Percentiles rank a stretch among this genome's conserved stretches.
Conservation (phyloP, 345 rosid genomes). For the Citropsis articulata region DNA sequence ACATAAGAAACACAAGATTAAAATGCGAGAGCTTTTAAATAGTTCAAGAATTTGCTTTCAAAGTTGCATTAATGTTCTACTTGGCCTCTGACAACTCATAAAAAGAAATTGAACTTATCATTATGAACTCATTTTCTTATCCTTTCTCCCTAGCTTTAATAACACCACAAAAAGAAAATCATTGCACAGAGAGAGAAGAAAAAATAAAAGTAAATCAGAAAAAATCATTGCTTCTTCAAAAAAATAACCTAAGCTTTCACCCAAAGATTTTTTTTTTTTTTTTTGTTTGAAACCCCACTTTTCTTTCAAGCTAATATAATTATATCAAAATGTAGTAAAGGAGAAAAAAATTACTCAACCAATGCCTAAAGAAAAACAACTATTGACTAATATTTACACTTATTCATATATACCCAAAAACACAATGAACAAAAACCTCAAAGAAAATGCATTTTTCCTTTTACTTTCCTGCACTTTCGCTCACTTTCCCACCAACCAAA, state of each 20-base stretch:
- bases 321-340: slow-evolving; percentile 5
- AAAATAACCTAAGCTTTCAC: slow-evolving; percentile 11
- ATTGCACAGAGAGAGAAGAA: slow-evolving; percentile 26
- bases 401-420: background rate
- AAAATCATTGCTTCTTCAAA: slow-evolving; percentile 16
- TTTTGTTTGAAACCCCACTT: slow-evolving; percentile 17
- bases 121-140: slow-evolving; percentile 10
- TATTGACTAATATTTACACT: background rate
- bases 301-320: slow-evolving; percentile 12
- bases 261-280: background rate
- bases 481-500: slow-evolving; percentile 31
- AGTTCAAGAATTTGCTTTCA: background rate
- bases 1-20: slow-evolving; percentile 10
- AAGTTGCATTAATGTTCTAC: background rate
- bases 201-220: slow-evolving; percentile 17
- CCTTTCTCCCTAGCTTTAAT: slow-evolving; percentile 11
- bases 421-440: slow-evolving; percentile 6
- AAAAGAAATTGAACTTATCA: slow-evolving; percentile 2
- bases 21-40: background rate
- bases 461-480: slow-evolving; percentile 20
- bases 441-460: background rate
- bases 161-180: slow-evolving; percentile 17
- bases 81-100: background rate
- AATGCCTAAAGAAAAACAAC: background rate
- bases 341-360: background rate